Conservation (phyloP, 306 rosid genomes). For the Abrus precatorius region DNA sequence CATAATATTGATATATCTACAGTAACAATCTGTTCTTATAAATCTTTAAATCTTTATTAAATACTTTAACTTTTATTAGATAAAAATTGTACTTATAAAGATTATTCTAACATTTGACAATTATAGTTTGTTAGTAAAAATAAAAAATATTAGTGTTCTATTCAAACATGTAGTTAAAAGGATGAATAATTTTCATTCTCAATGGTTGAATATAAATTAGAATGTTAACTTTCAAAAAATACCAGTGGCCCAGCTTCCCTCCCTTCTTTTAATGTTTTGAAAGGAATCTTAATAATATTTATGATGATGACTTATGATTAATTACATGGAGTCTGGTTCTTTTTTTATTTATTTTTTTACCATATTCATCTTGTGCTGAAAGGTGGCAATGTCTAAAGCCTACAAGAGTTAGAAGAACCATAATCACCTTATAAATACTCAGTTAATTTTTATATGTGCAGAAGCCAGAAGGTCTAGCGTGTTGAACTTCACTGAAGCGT, state of each 20-base stretch:
- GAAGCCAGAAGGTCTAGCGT: neutral
- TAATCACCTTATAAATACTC: neutral
- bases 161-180: too few species aligned
- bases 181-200: neutral
- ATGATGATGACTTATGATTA: neutral
- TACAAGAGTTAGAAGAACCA: neutral
- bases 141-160: too few species aligned
- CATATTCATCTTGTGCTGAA: neutral
- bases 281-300: neutral
- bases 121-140: too few species aligned
- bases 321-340: neutral
- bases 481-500: neutral
- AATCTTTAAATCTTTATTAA: too few species aligned
- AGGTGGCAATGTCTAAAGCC: neutral
- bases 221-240: neutral
- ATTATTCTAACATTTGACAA: too few species aligned
- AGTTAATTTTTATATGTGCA: neutral
- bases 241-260: neutral
- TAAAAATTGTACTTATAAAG: too few species aligned
- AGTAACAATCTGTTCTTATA: too few species aligned
- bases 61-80: too few species aligned
- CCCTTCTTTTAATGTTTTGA: neutral
- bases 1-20: too few species aligned
- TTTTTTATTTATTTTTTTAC: neutral
- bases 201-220: neutral